Evolutionary conservation across 441 rosid species (phyloP).

Genomic region (Euphorbia celastroides): DNA sequence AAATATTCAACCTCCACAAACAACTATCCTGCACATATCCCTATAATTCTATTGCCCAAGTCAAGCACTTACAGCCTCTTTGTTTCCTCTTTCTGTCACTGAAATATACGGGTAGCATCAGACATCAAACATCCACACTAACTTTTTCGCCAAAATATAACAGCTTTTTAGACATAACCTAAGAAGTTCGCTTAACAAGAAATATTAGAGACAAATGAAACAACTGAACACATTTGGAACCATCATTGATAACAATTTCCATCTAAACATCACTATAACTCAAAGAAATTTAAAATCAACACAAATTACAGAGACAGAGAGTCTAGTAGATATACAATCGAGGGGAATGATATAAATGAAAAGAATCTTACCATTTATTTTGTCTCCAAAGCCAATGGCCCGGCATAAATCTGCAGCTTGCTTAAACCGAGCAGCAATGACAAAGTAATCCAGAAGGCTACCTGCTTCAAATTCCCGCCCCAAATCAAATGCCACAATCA

Average conservation of each 20-base stretch:
- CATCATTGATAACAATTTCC: neutral
- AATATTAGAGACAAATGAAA: neutral
- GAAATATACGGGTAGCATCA: neutral
- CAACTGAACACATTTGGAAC: neutral
- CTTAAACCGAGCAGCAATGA: conserved; percentile 33
- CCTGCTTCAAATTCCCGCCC: conserved; percentile 33
- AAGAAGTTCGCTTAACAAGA: neutral
- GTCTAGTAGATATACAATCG: neutral
- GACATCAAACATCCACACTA: neutral
- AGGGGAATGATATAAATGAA: neutral
- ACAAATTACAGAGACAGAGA: conserved; percentile 3
- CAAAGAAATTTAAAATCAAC: neutral
- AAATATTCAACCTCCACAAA: neutral
- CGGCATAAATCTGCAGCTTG: conserved; percentile 37
- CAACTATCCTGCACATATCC: neutral
- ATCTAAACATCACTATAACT: neutral
- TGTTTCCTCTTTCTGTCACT: neutral
- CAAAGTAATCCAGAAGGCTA: conserved; percentile 42
- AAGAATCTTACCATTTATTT: conserved; percentile 33
- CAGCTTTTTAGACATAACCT: neutral
- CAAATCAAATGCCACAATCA: conserved; percentile 51
- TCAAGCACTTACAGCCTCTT: neutral
- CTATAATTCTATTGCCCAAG: neutral
- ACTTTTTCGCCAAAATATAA: neutral
- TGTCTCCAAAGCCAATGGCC: conserved; percentile 43